Evolutionary conservation across 352 stramenopile genomes (phyloP), one percentile per base, ranked within the genome.

Genomic region (Stephanocyclus meneghinianus): DNA sequence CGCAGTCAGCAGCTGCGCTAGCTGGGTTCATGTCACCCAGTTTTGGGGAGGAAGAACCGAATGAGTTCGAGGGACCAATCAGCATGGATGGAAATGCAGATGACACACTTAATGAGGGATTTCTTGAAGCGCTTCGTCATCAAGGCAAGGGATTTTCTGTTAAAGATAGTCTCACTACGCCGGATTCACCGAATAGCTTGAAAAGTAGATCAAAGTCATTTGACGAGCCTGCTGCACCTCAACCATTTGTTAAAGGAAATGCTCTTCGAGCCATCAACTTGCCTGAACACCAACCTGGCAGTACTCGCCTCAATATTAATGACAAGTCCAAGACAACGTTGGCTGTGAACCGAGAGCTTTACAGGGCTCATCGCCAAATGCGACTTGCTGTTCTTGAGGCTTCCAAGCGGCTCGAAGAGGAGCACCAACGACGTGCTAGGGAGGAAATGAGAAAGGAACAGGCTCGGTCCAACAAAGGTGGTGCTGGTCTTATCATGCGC

Each of bases 341-440:
- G 40, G 74, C 81, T 68, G 84, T 84, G 16, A 87, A 86, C 64
- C 56, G 78, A 48, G 73, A 81, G 42, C 67, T 90, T 0, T 92
- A 90, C 56, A 63, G 84, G 26, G 81, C 79, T 48, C 87, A 91
- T 71, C 79, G 84, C 47, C 61, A 84, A 32, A 86, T 91, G 78
- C 64, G 87, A 2, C 71, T 87, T 70, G 81, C 85, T 44, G 76
- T 93, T 21, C 47, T 89, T 21, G 80, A 91, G 32, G 81, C 86
- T 44, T 88, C 73, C 0, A 91, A 89, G 64, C 69, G 78, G 32
- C 89, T 91, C 35, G 88, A 93, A 53, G 76, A 88, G 63, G 80
- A 81, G 75, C 63, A 83, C 51, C 71, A 82, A 18, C 76, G 83
- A 21, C 69, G 79, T 26, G 80, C 71, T 35, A 62, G 76, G 55